Conservation (phyloP, 768 basidiomycete species). For the Scleroderma bovista region DNA sequence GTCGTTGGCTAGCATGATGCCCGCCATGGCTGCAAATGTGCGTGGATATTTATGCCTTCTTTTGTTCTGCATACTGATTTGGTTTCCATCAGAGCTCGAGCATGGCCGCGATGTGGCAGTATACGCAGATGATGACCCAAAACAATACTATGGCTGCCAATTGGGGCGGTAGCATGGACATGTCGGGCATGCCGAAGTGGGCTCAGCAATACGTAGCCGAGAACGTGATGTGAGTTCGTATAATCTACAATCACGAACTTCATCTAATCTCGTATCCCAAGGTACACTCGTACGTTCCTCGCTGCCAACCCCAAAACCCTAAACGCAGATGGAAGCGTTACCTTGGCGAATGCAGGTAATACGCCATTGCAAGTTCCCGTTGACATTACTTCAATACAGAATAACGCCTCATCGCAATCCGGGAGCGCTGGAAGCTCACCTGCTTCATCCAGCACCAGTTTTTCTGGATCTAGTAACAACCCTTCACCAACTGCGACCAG, state of each 20-base stretch:
- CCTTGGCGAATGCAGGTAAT: constrained; percentile 37
- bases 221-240: constrained; percentile 44
- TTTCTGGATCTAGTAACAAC: constrained; percentile 15
- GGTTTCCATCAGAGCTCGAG: constrained; percentile 42
- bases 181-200: constrained; percentile 28
- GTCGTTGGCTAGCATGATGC: constrained; percentile 52
- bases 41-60: constrained; percentile 10
- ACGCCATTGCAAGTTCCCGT: constrained; percentile 60
- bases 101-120: constrained; percentile 50
- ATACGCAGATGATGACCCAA: constrained; percentile 43
- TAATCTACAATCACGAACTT: constrained; percentile 1
- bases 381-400: constrained; percentile 45
- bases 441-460: constrained; percentile 9
- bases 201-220: constrained; percentile 43
- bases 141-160: constrained; percentile 39
- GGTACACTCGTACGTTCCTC: constrained; percentile 38
- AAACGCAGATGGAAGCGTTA: constrained; percentile 43
- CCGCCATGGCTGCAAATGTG: constrained; percentile 40
- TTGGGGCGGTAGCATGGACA: background rate
- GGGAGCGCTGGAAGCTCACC: constrained; percentile 23
- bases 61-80: background rate
- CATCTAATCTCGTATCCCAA: background rate
- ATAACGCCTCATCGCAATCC: constrained; percentile 17
- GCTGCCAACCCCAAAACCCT: constrained; percentile 49
- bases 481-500: constrained; percentile 18